phyloP scores from a whole-genome alignment of 2,329 filamentous ascomycete genomes.

The Colletotrichum camelliae region DNA sequence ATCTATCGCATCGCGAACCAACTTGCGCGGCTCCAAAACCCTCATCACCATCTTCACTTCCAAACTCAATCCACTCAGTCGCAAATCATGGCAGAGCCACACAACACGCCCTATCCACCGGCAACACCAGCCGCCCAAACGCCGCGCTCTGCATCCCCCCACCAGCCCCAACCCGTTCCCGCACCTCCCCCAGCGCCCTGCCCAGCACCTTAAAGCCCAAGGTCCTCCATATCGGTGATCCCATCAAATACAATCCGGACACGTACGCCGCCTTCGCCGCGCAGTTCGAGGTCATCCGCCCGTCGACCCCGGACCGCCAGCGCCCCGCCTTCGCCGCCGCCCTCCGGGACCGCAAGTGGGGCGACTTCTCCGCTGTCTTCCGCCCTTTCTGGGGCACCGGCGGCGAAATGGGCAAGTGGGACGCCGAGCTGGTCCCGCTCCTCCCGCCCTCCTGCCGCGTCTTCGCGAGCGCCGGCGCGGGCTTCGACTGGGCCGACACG shows the following conservation, averaged over 20 bases:
- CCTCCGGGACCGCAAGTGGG: constrained; percentile 57
- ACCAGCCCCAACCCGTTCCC: constrained; percentile 25
- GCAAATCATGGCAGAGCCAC: constrained; percentile 48
- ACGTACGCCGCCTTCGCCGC: constrained; percentile 49
- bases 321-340: constrained; percentile 54
- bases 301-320: constrained; percentile 53
- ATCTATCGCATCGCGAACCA: not conserved
- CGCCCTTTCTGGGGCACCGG: constrained; percentile 69
- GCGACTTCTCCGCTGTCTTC: constrained; percentile 59
- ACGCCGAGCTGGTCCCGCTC: constrained; percentile 61
- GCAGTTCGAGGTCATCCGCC: constrained; percentile 57
- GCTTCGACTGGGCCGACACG: constrained; percentile 72
- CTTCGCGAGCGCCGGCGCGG: constrained; percentile 68
- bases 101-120: constrained; percentile 50
- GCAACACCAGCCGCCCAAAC: constrained; percentile 35
- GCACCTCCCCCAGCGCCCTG: constrained; percentile 28
- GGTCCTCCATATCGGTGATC: constrained; percentile 79
- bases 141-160: constrained; percentile 48
- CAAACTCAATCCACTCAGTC: not conserved
- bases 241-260: constrained; percentile 53
- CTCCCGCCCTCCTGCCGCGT: constrained; percentile 63
- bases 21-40: not conserved
- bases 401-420: constrained; percentile 71
- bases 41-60: not conserved
- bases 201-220: constrained; percentile 45